Evolutionary conservation across 306 rosid genomes (phyloP).

Genomic region (Quercus gilva): DNA sequence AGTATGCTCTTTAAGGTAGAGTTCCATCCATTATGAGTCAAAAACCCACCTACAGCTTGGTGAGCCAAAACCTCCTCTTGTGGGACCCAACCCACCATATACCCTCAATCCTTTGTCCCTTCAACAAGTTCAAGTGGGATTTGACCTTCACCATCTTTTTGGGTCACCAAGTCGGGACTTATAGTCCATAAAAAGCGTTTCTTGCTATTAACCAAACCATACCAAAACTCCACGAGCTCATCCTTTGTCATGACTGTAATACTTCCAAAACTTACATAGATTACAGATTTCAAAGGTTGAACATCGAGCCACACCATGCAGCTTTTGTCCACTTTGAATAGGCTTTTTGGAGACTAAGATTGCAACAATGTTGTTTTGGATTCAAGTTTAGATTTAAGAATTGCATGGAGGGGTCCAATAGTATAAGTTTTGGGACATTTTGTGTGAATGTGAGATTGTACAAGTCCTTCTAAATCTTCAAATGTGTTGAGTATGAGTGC

Average conservation of each 20-base stretch:
- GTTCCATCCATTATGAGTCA: too few species aligned
- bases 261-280: constrained; percentile 51
- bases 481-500: constrained; percentile 56
- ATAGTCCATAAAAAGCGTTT: constrained; percentile 40
- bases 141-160: background rate
- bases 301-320: constrained; percentile 40
- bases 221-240: constrained; percentile 34
- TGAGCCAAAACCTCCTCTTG: too few species aligned
- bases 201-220: constrained; percentile 34
- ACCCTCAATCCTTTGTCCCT: too few species aligned
- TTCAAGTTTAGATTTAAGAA: constrained; percentile 5
- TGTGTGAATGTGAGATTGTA: constrained; percentile 18
- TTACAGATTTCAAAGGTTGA: constrained; percentile 31
- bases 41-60: too few species aligned
- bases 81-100: too few species aligned
- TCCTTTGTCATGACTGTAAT: background rate
- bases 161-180: constrained; percentile 15
- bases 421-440: constrained; percentile 27
- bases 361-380: background rate
- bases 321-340: constrained; percentile 23
- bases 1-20: too few species aligned
- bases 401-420: constrained; percentile 38
- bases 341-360: background rate
- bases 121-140: too few species aligned
- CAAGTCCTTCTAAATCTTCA: constrained; percentile 54